Base-by-base conservation (phyloP, 2,329 filamentous ascomycete species). In the Cercospora janseana region DNA sequence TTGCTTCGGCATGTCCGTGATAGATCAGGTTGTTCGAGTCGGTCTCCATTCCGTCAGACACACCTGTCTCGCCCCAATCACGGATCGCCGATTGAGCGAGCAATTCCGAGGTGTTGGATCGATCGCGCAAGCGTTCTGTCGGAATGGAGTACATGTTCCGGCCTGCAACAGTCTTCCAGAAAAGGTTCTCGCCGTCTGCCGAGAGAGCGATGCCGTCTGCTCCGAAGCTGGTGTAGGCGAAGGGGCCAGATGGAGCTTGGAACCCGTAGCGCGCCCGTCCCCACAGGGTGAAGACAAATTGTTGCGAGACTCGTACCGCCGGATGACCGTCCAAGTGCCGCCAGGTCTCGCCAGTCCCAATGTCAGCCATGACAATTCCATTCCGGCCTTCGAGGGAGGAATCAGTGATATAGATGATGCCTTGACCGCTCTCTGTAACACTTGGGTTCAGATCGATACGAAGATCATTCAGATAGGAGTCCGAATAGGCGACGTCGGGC, bases 351-450 rank as follows among this genome's bases (percentile, higher is more conserved):
- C 74, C 74, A 0, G 71, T 72, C 5, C 71, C 73, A 5, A 79
- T 71, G 50, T 79, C 76, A 24, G 75, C 76, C 10, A 76, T 64
- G 43, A 79, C 66, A 46, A 79, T 71, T 3, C 71, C 77, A 46
- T 75, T 78, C 27, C 72, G 71, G 28, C 76, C 75, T 60, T 76
- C 73, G 35, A 61, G 60, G 37, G 68, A 73, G 26, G 70, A 74
- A 56, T 80, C 77, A 18, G 76, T 79, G 58, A 79, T 78, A 60
- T 80, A 80, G 0, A 75, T 76, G 10, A 79, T 59, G 13, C 76
- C 76, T 21, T 71, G 56, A 3, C 75, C 75, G 2, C 68, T 67
- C 10, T 63, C 53, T 0, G 72, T 73, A 5, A 75, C 26, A 13
- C 62, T 60, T 2, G 71, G 44, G 10, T 71, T 69, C n/a, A 79